These are phyloP conservation scores for Penicillium longicatenatum DNA, from an alignment of 495 filamentous ascomycete species.

Conservation along the genomic window DNA sequence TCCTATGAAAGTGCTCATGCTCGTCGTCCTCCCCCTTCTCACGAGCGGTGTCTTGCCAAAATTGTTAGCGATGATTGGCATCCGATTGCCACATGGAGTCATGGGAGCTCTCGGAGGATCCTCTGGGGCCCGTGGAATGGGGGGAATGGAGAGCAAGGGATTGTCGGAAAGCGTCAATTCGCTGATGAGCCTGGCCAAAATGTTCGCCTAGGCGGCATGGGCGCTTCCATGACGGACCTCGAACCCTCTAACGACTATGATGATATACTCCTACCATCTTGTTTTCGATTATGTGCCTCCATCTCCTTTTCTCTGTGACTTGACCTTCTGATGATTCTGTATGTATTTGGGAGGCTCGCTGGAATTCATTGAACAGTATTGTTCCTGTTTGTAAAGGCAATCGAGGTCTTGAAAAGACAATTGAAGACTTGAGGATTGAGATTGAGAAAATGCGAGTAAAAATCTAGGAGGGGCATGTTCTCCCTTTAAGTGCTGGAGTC, in stretches of 20 bases:
- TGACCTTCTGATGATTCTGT: background rate
- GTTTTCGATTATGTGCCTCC: background rate
- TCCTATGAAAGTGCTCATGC: conserved; percentile 80
- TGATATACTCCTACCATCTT: conserved; percentile 12
- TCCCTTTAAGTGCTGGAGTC: conserved; percentile 8
- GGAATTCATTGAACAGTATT: conserved; percentile 1
- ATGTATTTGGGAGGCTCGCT: conserved; percentile 18
- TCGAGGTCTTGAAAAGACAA: too few relatives aligned
- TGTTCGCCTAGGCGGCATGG: conserved; percentile 53
- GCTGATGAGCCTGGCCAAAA: conserved; percentile 62
- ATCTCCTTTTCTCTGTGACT: conserved; percentile 6
- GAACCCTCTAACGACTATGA: conserved; percentile 21
- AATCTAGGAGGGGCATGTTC: conserved; percentile 3
- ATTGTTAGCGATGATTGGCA: conserved; percentile 71
- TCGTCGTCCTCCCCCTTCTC: conserved; percentile 81
- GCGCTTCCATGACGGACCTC: background rate
- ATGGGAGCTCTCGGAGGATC: conserved; percentile 53
- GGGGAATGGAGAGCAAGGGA: conserved; percentile 30
- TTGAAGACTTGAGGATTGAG: background rate
- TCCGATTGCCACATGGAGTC: conserved; percentile 66
- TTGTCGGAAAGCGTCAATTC: conserved; percentile 49
- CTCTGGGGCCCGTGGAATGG: conserved; percentile 33
- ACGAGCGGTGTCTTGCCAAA: conserved; percentile 76
- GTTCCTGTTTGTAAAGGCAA: conserved; percentile 1
- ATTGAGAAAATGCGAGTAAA: background rate